Evolutionary conservation across 345 rosid species (phyloP).

Genomic region (Clausena lansium): DNA sequence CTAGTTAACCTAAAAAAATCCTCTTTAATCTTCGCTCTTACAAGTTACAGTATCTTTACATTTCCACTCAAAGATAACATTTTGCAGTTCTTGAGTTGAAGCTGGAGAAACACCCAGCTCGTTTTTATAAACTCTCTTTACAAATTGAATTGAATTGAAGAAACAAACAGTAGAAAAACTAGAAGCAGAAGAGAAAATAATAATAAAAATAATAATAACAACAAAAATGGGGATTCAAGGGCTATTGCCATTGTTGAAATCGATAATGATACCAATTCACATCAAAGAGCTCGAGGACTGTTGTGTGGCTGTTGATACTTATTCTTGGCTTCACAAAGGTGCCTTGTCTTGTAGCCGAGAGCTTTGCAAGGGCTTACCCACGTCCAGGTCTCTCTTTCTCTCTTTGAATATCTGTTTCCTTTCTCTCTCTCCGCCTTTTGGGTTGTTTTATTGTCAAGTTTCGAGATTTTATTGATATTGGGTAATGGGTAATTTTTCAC

Average conservation of each 20-base stretch:
- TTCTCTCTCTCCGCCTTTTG: too few relatives aligned
- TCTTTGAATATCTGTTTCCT: not conserved
- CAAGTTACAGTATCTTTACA: not conserved
- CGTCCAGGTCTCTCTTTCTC: slow-evolving; percentile 43
- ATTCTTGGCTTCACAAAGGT: slow-evolving; percentile 92
- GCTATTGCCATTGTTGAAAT: slow-evolving; percentile 79
- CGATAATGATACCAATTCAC: slow-evolving; percentile 75
- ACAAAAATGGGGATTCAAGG: slow-evolving; percentile 73
- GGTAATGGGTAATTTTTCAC: slow-evolving; percentile 6
- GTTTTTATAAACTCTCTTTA: not conserved
- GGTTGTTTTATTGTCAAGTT: not conserved
- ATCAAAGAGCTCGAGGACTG: slow-evolving; percentile 73
- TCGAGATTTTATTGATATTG: not conserved
- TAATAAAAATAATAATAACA: not conserved
- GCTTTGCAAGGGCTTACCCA: slow-evolving; percentile 68
- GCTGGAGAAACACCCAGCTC: not conserved
- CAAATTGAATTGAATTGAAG: not conserved
- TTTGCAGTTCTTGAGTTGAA: not conserved
- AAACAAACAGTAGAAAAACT: not conserved
- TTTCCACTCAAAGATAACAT: too few relatives aligned
- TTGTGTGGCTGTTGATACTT: slow-evolving; percentile 83
- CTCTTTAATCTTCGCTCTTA: not conserved
- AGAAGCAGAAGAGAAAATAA: not conserved
- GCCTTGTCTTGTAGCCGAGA: slow-evolving; percentile 67
- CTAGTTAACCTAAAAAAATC: not conserved